Percentiles rank a stretch among this genome's conserved stretches.
Conservation (phyloP, 2,329 filamentous ascomycete species). For the Botrytis pseudocinerea region DNA sequence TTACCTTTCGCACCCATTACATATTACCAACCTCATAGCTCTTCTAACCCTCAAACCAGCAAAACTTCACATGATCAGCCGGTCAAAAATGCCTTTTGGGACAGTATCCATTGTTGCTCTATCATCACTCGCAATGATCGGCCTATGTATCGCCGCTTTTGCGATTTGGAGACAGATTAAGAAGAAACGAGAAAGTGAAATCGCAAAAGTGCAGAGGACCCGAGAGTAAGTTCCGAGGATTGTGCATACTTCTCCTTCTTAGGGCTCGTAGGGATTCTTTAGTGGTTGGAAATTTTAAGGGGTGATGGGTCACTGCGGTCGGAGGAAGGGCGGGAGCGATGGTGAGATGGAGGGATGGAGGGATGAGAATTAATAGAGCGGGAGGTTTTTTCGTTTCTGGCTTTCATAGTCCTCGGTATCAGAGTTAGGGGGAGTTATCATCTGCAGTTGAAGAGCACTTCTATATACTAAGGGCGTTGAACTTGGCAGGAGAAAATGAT, state of each 20-base stretch:
- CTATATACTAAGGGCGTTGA: neutral
- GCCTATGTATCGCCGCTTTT: neutral
- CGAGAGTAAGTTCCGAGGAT: neutral
- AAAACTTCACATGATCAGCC: neutral
- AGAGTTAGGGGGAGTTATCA: neutral
- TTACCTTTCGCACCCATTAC: neutral
- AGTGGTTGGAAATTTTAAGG: neutral
- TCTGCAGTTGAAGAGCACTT: neutral
- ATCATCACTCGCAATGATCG: neutral
- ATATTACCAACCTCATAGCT: neutral
- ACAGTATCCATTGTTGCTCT: neutral
- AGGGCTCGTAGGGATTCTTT: neutral
- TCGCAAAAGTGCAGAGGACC: too few species aligned
- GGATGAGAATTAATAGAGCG: neutral
- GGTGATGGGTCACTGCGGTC: too few species aligned
- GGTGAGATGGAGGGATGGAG: too few species aligned
- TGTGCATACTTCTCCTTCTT: neutral
- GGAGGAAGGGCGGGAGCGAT: neutral
- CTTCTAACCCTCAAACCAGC: neutral
- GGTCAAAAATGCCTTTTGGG: neutral
- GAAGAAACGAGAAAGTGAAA: neutral
- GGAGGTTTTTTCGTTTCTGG: neutral
- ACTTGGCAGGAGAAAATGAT: neutral
- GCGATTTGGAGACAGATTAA: neutral
- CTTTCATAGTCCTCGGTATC: neutral